Percentiles rank a stretch among this genome's conserved stretches.
These are phyloP conservation scores for Schwanniomyces vanrijiae DNA, from an alignment of 805 yeast genomes.

Conservation along the genomic window DNA sequence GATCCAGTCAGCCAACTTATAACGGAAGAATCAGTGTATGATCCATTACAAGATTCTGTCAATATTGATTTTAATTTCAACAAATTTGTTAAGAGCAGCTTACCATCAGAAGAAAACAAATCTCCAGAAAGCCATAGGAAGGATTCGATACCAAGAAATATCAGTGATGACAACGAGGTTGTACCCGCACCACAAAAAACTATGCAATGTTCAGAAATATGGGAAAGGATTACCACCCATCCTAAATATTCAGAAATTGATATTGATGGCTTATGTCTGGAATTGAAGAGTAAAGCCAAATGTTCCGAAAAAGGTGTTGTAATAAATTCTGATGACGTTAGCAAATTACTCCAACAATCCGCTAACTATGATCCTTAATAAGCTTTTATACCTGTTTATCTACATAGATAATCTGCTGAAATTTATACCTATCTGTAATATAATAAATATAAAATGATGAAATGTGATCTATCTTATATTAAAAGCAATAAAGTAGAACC, in stretches of 20 bases:
- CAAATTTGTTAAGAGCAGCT: constrained; percentile 34
- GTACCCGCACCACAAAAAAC: constrained; percentile 70
- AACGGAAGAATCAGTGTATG: constrained; percentile 58
- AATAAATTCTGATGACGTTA: constrained; percentile 77
- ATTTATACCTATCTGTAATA: background rate
- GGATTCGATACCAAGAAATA: background rate
- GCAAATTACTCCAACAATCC: constrained; percentile 43
- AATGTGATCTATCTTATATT: too few species aligned
- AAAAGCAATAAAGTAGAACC: too few species aligned
- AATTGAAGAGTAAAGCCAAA: constrained; percentile 88
- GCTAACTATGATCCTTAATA: constrained; percentile 8
- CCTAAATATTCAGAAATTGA: constrained; percentile 92
- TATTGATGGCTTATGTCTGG: constrained; percentile 89
- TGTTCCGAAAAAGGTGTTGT: constrained; percentile 94
- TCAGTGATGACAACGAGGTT: constrained; percentile 35
- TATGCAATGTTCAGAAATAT: constrained; percentile 79
- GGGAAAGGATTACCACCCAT: constrained; percentile 95
- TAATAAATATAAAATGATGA: too few species aligned
- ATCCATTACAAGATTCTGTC: constrained; percentile 43
- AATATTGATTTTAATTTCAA: constrained; percentile 36
- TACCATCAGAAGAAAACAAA: constrained; percentile 21
- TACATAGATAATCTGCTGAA: background rate
- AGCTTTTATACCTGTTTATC: background rate
- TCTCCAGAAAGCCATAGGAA: constrained; percentile 11
- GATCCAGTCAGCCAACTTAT: constrained; percentile 46